Conservation (phyloP, 2,329 filamentous ascomycete genomes). For the Lachnellula willkommii region DNA sequence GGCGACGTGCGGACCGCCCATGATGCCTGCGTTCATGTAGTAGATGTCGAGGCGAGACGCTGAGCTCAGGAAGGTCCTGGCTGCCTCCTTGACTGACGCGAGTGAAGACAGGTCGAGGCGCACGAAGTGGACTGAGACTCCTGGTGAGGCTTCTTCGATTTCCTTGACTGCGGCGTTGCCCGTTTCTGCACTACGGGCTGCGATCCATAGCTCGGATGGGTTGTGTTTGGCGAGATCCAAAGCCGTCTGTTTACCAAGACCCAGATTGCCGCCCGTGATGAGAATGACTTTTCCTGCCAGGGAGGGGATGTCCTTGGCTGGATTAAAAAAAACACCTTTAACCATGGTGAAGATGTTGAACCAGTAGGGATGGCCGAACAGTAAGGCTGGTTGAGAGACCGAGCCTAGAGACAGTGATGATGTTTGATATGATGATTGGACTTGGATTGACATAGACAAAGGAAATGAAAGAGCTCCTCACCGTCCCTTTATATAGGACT, state of each 20-base stretch:
- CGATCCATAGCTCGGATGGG: slow-evolving; percentile 35
- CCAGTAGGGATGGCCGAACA: background rate
- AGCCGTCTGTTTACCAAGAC: slow-evolving; percentile 41
- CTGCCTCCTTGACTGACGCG: slow-evolving; percentile 39
- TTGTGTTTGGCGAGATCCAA: slow-evolving; percentile 38
- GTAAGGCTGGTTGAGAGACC: background rate
- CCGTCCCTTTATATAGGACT: too few species aligned
- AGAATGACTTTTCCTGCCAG: slow-evolving; percentile 15
- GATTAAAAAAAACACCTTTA: slow-evolving; percentile 4
- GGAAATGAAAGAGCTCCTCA: too few species aligned
- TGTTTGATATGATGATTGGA: background rate
- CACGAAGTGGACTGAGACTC: slow-evolving; percentile 3
- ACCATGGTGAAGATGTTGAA: background rate
- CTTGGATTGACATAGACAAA: too few species aligned
- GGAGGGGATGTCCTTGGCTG: slow-evolving; percentile 8
- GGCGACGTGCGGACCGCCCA: slow-evolving; percentile 20
- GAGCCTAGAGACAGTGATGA: background rate
- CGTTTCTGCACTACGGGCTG: slow-evolving; percentile 39
- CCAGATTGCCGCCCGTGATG: slow-evolving; percentile 28
- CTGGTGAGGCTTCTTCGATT: slow-evolving; percentile 2
- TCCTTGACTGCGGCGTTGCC: slow-evolving; percentile 19
- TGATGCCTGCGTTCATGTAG: slow-evolving; percentile 32
- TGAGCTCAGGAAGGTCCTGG: slow-evolving; percentile 32
- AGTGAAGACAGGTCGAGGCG: slow-evolving; percentile 39
- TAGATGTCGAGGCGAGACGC: slow-evolving; percentile 38